A percentile compares a stretch with the other conserved stretches of the same genome.
Evolutionary conservation across 2,329 filamentous ascomycete species (phyloP).

Genomic region (Penicillium decumbens): DNA sequence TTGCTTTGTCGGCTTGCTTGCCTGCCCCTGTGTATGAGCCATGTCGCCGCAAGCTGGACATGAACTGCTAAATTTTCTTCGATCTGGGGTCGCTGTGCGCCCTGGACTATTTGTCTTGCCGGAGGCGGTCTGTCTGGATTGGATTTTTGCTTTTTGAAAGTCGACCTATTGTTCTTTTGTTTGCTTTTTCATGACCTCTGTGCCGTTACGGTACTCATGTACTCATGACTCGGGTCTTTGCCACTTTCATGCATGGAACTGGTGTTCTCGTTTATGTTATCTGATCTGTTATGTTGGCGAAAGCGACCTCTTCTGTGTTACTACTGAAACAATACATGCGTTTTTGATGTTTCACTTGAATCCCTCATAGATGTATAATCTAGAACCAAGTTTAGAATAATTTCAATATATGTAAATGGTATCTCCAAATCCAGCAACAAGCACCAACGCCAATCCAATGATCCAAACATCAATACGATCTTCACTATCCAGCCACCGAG

Average conservation of each 20-base stretch:
- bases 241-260: conserved; percentile 37
- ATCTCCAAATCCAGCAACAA: conserved; percentile 5
- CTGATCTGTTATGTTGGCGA: conserved; percentile 30
- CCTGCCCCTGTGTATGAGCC: conserved; percentile 21
- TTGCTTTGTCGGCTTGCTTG: conserved; percentile 31
- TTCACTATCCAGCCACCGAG: conserved; percentile 9
- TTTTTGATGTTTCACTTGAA: conserved; percentile 12
- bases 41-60: conserved; percentile 21
- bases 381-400: background rate
- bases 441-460: conserved; percentile 4
- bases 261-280: conserved; percentile 33
- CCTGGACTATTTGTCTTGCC: conserved; percentile 12
- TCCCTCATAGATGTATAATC: background rate
- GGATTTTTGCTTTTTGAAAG: conserved; percentile 4
- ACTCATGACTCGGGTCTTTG: conserved; percentile 31
- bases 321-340: conserved; percentile 20
- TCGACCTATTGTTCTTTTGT: conserved; percentile 4
- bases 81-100: conserved; percentile 21
- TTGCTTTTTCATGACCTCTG: conserved; percentile 16
- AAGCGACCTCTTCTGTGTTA: conserved; percentile 23
- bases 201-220: conserved; percentile 26
- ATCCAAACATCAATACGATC: background rate
- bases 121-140: conserved; percentile 26
- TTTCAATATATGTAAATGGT: conserved; percentile 6
- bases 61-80: conserved; percentile 18